phyloP scores from a whole-genome alignment of 2,329 filamentous ascomycete genomes.

The Raffaelea albimanens region DNA sequence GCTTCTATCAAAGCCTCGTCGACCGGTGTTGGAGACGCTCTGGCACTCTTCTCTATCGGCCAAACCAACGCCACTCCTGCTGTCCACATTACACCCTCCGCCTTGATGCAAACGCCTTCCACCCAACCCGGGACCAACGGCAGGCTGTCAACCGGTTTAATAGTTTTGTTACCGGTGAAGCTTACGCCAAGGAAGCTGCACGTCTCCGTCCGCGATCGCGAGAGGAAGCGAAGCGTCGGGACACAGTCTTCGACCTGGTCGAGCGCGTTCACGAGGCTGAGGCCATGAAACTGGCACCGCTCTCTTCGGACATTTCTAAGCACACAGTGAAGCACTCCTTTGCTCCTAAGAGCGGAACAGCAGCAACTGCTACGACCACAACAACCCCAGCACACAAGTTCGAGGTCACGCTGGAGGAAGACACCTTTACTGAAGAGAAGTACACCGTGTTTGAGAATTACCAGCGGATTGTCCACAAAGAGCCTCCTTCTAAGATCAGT shows the following conservation, averaged over 20 bases:
- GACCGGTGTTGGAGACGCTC: slow-evolving; percentile 73
- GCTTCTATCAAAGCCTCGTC: slow-evolving; percentile 62
- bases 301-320: background rate
- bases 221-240: slow-evolving; percentile 52
- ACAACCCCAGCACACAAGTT: slow-evolving; percentile 57
- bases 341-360: too few relatives aligned
- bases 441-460: slow-evolving; percentile 65
- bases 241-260: slow-evolving; percentile 58
- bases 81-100: slow-evolving; percentile 87
- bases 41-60: slow-evolving; percentile 63
- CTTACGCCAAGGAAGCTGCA: slow-evolving; percentile 55
- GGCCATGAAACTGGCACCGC: slow-evolving; percentile 30
- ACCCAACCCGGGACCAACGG: slow-evolving; percentile 61
- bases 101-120: slow-evolving; percentile 56
- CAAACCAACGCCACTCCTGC: slow-evolving; percentile 70
- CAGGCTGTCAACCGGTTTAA: slow-evolving; percentile 68
- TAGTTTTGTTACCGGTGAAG: slow-evolving; percentile 57
- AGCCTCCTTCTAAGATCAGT: slow-evolving; percentile 49
- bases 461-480: slow-evolving; percentile 63
- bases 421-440: slow-evolving; percentile 68
- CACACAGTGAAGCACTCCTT: background rate
- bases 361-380: background rate
- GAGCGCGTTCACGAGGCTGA: slow-evolving; percentile 64
- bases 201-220: slow-evolving; percentile 58
- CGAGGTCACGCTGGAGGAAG: slow-evolving; percentile 59